These are phyloP conservation scores for Suillus occidentalis DNA, from an alignment of 768 basidiomycete genomes.

Conservation along the genomic window DNA sequence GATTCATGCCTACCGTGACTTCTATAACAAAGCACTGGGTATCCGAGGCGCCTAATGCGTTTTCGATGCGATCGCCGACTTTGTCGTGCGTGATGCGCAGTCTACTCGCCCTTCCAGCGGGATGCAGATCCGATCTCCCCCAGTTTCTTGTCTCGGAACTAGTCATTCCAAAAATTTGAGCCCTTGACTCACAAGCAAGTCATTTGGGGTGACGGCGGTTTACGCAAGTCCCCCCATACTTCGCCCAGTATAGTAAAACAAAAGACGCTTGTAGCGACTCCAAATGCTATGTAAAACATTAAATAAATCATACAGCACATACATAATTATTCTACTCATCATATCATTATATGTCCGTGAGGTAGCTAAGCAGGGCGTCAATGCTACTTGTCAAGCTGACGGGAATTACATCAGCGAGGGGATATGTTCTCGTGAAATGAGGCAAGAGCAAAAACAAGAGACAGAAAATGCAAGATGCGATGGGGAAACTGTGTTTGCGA, in stretches of 20 bases:
- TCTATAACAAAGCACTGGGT: background rate
- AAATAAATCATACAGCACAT: slow-evolving; percentile 3
- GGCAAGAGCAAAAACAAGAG: slow-evolving; percentile 11
- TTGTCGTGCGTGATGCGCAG: background rate
- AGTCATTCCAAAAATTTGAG: background rate
- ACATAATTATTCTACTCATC: slow-evolving; percentile 5
- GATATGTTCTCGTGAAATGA: slow-evolving; percentile 14
- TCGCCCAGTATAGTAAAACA: background rate
- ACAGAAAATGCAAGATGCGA: slow-evolving; percentile 3
- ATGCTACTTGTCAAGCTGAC: slow-evolving; percentile 1
- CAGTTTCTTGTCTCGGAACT: background rate
- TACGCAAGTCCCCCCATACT: background rate
- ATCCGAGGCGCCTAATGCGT: background rate
- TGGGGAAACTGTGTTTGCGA: slow-evolving; percentile 1
- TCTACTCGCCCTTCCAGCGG: background rate
- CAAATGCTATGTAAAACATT: slow-evolving; percentile 1
- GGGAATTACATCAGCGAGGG: slow-evolving; percentile 8
- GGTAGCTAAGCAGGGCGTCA: slow-evolving; percentile 3
- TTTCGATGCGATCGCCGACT: background rate
- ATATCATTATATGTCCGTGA: background rate
- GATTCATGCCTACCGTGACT: background rate
- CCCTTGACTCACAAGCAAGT: background rate
- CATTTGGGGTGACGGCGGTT: background rate
- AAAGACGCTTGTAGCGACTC: background rate
- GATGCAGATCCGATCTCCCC: background rate